Base-by-base conservation (phyloP, 2,329 filamentous ascomycete species). In the Sphaceloma murrayae region DNA sequence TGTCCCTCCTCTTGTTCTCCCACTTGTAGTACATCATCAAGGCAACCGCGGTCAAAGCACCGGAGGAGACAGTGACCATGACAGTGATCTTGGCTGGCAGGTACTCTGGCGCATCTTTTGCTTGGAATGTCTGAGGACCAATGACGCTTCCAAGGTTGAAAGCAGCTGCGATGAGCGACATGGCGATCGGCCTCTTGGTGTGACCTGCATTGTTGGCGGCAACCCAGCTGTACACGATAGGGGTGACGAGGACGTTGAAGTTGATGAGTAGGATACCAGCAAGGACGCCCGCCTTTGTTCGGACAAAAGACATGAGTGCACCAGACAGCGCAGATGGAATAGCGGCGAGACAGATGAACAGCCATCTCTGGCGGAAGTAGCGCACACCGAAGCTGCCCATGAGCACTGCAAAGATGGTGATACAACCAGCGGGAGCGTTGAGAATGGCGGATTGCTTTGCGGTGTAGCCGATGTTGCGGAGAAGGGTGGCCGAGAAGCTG, bases 401-500 rank as follows among this genome's bases (percentile, higher is more conserved):
- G 1, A 75, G 55, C 0, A 68, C 71, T 48, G 70, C 69, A 51
- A 69, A 64, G 46, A 75, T 74, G 58, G 66, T 71, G 43, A 74
- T 64, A 2, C 62, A 62, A 9, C 72, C 71, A 1, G 68, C 71
- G 2, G 71, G 72, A 60, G 70, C 74, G 54, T 74, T 75, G 56
- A 75, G 67, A 6, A 75, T 58, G 2, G 72, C 70, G 2, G 71
- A 61, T 21, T 61, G 54, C 49, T 66, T 66, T 1, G 69, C 53
- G 5, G 54, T 54, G 49, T 68, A 74, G 10, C 67, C 66, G 21
- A 75, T 59, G 45, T 64, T 65, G 21, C 57, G 59, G 48, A 75
- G 73, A 3, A 75, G 57, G 3, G 70, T 74, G 2, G 72, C 58
- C 2, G 72, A 74, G 54, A 74, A 76, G 1, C 68, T 72, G 1